Evolutionary conservation across 257 asterid species (phyloP).

Genomic region (Solanum bulbocastanum): DNA sequence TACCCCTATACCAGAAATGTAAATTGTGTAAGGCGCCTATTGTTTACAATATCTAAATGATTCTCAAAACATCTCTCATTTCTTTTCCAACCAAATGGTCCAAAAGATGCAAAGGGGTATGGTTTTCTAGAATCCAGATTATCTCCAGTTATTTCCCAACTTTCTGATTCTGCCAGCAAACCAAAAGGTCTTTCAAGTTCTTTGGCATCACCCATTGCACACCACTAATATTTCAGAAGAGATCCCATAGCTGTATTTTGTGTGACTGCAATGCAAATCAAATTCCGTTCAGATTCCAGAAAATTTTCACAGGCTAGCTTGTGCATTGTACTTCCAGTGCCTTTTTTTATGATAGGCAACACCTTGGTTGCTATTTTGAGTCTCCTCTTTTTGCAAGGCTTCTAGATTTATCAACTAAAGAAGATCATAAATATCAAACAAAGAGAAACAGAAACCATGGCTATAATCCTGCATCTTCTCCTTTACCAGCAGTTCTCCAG

Average conservation of each 20-base stretch:
- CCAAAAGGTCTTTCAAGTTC: background rate
- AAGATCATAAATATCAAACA: background rate
- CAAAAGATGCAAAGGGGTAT: background rate
- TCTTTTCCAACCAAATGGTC: background rate
- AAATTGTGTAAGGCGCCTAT: background rate
- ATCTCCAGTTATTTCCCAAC: background rate
- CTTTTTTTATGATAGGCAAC: background rate
- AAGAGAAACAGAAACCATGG: background rate
- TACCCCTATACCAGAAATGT: background rate
- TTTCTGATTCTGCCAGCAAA: background rate
- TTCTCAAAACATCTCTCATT: background rate
- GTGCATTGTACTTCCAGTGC: background rate
- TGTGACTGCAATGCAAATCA: background rate
- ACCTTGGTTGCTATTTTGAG: background rate
- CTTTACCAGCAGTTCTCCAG: background rate
- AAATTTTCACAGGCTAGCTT: background rate
- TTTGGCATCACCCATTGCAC: background rate
- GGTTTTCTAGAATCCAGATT: background rate
- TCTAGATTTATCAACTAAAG: background rate
- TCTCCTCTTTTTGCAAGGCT: background rate
- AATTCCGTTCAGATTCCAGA: background rate
- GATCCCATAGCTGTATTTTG: background rate
- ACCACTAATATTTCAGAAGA: background rate
- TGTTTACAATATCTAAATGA: background rate
- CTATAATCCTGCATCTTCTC: background rate